phyloP scores from a whole-genome alignment of 2,329 filamentous ascomycete genomes.

The Fusarium sambucinum region DNA sequence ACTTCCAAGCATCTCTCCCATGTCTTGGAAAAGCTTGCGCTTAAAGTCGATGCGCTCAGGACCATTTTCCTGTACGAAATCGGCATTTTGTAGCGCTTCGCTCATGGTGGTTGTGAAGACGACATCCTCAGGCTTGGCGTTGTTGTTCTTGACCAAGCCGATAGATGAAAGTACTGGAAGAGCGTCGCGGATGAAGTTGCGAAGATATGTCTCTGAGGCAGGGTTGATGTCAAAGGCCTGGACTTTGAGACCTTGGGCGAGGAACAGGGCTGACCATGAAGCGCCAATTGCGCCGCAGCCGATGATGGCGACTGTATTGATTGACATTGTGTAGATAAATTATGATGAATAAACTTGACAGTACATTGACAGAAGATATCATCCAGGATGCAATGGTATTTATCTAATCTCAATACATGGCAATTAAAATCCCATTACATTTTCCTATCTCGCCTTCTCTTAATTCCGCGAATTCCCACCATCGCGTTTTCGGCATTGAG shows the following conservation, averaged over 20 bases:
- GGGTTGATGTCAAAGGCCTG: slow-evolving; percentile 31
- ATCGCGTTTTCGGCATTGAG: neutral
- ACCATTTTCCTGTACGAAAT: slow-evolving; percentile 25
- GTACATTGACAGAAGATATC: rapidly evolving
- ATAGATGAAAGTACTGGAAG: slow-evolving; percentile 25
- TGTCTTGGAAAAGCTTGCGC: slow-evolving; percentile 19
- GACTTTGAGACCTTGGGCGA: slow-evolving; percentile 24
- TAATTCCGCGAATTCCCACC: neutral
- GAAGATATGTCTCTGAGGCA: slow-evolving; percentile 9
- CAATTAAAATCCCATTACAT: neutral
- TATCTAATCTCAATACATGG: neutral
- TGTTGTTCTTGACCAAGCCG: slow-evolving; percentile 1
- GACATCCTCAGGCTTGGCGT: slow-evolving; percentile 19
- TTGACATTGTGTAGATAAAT: slow-evolving; percentile 2
- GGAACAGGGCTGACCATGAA: slow-evolving; percentile 23
- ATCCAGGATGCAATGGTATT: neutral
- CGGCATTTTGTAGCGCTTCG: neutral
- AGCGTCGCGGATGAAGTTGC: slow-evolving; percentile 18
- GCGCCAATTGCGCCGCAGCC: slow-evolving; percentile 26
- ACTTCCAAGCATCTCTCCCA: neutral
- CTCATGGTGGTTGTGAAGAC: slow-evolving; percentile 19
- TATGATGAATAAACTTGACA: neutral
- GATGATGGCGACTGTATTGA: slow-evolving; percentile 15
- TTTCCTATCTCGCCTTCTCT: neutral
- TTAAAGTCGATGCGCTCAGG: slow-evolving; percentile 19